These are phyloP conservation scores for Anaeromyces robustus DNA, from an alignment of 192 early-diverging fungal species.

Conservation along the genomic window DNA sequence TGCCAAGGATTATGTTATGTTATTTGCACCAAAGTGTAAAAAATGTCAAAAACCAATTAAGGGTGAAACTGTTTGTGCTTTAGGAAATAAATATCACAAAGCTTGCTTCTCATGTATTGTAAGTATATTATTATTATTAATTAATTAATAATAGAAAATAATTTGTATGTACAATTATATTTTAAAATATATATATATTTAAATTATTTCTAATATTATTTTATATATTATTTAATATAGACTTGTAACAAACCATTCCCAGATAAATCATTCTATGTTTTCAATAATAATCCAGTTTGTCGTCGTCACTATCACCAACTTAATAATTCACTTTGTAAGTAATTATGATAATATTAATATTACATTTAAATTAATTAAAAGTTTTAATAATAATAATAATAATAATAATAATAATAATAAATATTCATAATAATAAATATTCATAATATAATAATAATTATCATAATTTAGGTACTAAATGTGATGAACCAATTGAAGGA, in stretches of 20 bases:
- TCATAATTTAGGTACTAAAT: background rate
- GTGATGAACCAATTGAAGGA: constrained; percentile 12
- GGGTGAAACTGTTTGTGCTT: constrained; percentile 54
- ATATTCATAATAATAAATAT: no score
- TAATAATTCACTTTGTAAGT: constrained; percentile 67
- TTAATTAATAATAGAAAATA: no score
- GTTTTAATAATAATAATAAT: no score
- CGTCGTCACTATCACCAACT: constrained; percentile 71
- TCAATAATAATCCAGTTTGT: constrained; percentile 68
- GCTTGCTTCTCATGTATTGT: constrained; percentile 50
- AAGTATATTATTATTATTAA: background rate
- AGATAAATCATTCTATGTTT: constrained; percentile 79
- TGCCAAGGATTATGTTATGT: constrained; percentile 41
- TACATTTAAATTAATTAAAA: no score
- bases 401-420: no score
- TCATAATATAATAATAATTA: no score
- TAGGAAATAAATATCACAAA: constrained; percentile 54
- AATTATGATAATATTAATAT: constrained; percentile 28
- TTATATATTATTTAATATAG: no score
- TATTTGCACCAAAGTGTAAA: constrained; percentile 52
- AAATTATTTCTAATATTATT: no score
- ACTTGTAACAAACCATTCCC: constrained; percentile 54
- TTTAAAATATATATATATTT: no score
- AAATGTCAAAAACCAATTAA: constrained; percentile 43
- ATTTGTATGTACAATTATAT: no score